Evolutionary conservation across 768 basidiomycete genomes (phyloP).

Genomic region (Psilocybe cubensis): DNA sequence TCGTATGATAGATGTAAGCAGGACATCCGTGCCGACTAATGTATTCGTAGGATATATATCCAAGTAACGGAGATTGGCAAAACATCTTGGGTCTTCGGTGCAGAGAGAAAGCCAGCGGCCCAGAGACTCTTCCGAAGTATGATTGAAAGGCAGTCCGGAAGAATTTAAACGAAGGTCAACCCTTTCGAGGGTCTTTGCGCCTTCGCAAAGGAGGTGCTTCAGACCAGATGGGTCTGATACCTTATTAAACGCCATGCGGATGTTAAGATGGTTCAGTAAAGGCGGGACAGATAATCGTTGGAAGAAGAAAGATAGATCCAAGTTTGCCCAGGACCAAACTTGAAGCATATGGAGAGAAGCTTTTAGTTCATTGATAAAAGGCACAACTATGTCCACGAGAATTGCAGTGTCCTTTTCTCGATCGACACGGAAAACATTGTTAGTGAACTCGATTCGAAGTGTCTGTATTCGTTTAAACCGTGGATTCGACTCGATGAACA

Average conservation of each 20-base stretch:
- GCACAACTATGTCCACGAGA: constrained; percentile 36
- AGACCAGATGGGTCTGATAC: constrained; percentile 40
- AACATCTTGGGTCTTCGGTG: constrained; percentile 27
- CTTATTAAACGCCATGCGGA: constrained; percentile 44
- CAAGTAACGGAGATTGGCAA: constrained; percentile 35
- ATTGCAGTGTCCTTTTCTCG: constrained; percentile 23
- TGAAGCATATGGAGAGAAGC: constrained; percentile 36
- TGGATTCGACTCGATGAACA: constrained; percentile 36
- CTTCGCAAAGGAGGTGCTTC: constrained; percentile 31
- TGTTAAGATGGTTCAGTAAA: constrained; percentile 31
- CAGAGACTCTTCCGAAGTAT: constrained; percentile 33
- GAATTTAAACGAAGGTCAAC: constrained; percentile 45
- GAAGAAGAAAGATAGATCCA: constrained; percentile 47
- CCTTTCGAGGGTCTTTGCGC: constrained; percentile 33
- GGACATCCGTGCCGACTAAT: constrained; percentile 34
- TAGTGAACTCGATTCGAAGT: constrained; percentile 43
- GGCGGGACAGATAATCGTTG: constrained; percentile 34
- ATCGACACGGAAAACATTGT: constrained; percentile 28
- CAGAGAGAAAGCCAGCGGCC: constrained; percentile 36
- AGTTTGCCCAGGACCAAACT: constrained; percentile 42
- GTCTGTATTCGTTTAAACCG: constrained; percentile 32
- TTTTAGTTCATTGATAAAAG: constrained; percentile 42
- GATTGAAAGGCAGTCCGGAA: constrained; percentile 30
- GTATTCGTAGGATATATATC: constrained; percentile 46
- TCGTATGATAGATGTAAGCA: constrained; percentile 33